Base-by-base conservation (phyloP, 2,329 filamentous ascomycete genomes). In the Clarireedia homoeocarpa region DNA sequence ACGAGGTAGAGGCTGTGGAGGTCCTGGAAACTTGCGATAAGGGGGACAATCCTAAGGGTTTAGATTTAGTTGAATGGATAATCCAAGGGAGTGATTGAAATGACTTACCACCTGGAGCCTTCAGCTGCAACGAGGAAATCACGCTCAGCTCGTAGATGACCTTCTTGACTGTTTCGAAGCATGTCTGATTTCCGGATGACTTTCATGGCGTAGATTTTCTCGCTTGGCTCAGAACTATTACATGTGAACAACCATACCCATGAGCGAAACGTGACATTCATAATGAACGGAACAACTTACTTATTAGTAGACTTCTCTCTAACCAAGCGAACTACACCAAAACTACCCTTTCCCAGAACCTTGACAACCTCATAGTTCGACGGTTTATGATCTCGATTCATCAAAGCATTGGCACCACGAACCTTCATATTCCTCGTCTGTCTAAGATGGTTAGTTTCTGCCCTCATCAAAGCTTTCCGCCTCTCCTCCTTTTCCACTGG, bases 101-200 rank as follows among this genome's bases (percentile, higher is more conserved):
- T 1, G 27, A 15, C 75, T 62, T 68, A 84, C 83, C 91, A 97
- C 59, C 80, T 81, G 5, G 90, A 95, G n/a, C 85, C 88, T 68
- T 94, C 88, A 1, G 91, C 91, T 5, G 87, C 84, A 26, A 96
- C 90, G 6, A 99, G 78, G 62, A 97, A 95, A 65, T 97, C 94
- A 62, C 92, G 78, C 69, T 99, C 92, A 0, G 91, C 92, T 38
- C 90, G 84, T 20, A 99, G 72, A 72, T 97, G 94, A 0, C 89
- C 92, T 71, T 97, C 92, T 72, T 97, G 94, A 60, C 86, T 86
- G 58, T 90, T 94, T 12, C 85, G 83, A 55, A 97, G 78, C 91
- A 96, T 97, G 55, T 90, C 85, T 0, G 89, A 89, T 69, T 99
- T 99, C 57, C 88, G 84, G 63, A 97, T 97, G 34, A 96, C 88